phyloP scores from a whole-genome alignment of 2,329 filamentous ascomycete genomes.

The Fusarium phyllophilum region DNA sequence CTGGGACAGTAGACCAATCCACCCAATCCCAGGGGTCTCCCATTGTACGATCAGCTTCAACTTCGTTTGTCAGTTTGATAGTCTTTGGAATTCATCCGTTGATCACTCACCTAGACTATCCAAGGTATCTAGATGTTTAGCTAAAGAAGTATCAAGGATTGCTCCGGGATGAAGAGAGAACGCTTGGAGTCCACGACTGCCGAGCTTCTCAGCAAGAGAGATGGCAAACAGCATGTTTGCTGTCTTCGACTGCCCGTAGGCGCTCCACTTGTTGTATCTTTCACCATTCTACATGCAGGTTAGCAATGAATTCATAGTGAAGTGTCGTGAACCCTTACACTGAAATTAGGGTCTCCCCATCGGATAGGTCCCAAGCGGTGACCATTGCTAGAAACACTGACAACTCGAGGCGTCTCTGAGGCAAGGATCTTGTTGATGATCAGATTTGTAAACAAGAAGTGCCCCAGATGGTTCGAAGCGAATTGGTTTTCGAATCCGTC shows the following conservation, averaged over 20 bases:
- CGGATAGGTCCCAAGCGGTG: conserved; percentile 7
- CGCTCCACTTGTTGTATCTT: conserved; percentile 9
- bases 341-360: conserved; percentile 11
- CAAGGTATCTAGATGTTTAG: neutral
- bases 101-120: neutral
- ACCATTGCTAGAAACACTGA: conserved; percentile 10
- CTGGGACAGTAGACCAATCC: conserved; percentile 7
- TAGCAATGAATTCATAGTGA: accelerated
- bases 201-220: conserved; percentile 29
- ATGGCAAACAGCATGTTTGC: conserved; percentile 24
- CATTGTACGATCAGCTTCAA: conserved; percentile 1
- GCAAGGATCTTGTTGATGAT: neutral
- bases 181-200: neutral
- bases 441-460: conserved; percentile 17
- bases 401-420: conserved; percentile 3
- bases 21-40: conserved; percentile 18
- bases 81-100: accelerated
- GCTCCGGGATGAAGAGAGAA: conserved; percentile 24
- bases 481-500: conserved; percentile 12
- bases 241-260: conserved; percentile 22
- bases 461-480: conserved; percentile 12
- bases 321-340: neutral
- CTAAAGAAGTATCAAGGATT: neutral
- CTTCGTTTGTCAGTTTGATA: neutral
- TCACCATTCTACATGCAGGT: neutral